These are phyloP conservation scores for Eimeria maxima DNA, from an alignment of 169 alveolate species.

Conservation along the genomic window DNA sequence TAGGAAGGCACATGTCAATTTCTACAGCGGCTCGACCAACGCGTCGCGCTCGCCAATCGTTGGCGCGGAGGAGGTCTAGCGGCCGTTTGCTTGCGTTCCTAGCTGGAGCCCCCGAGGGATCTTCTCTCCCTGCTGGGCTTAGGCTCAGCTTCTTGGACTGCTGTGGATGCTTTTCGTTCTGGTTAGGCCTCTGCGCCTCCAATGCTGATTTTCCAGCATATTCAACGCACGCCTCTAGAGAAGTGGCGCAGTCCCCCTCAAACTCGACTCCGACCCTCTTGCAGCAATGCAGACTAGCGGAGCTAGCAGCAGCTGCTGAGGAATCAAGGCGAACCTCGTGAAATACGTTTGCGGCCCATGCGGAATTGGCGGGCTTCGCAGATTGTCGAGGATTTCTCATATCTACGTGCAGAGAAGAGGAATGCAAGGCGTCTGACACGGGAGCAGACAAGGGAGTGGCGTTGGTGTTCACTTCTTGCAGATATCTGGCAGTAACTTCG, in stretches of 20 bases:
- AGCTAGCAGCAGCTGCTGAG: not conserved
- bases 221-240: not conserved
- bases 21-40: conserved; percentile 58
- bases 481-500: not conserved
- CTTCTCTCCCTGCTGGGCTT: not conserved
- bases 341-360: not conserved
- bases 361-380: not conserved
- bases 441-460: not conserved
- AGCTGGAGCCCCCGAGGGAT: not conserved
- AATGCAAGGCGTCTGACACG: not conserved
- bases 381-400: not conserved
- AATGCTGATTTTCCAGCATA: not conserved
- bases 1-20: conserved; percentile 30
- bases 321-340: not conserved
- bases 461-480: not conserved
- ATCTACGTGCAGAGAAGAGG: not conserved
- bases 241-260: not conserved
- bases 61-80: conserved; percentile 49
- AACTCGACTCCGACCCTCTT: not conserved
- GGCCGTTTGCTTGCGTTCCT: conserved; percentile 12
- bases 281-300: not conserved
- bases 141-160: not conserved
- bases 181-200: not conserved
- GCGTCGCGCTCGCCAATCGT: conserved; percentile 69
- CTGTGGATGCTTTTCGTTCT: not conserved